These are phyloP conservation scores for Scedosporium minutisporum DNA, from an alignment of 2,329 filamentous ascomycete genomes.

Conservation along the genomic window DNA sequence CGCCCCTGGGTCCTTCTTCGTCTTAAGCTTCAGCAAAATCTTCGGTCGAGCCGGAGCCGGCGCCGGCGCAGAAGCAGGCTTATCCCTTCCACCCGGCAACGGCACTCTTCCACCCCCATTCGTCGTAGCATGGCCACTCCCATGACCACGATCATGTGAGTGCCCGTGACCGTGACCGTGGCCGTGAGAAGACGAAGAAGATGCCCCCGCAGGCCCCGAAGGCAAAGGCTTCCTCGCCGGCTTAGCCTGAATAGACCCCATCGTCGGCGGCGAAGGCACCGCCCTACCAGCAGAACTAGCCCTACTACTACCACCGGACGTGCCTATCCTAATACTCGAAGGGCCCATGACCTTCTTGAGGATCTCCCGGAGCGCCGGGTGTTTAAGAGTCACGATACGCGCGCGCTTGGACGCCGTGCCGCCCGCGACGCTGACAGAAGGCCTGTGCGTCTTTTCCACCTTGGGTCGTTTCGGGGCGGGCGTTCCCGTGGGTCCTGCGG, in stretches of 20 bases:
- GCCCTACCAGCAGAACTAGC: background rate
- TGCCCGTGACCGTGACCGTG: too few relatives aligned
- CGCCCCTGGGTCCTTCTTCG: too few relatives aligned
- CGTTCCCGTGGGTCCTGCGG: background rate
- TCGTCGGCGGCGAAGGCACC: background rate
- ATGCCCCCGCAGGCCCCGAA: background rate
- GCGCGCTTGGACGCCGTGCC: background rate
- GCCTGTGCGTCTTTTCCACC: background rate
- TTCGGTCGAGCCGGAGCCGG: background rate
- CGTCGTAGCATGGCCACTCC: background rate
- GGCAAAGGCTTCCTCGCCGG: conserved; percentile 26
- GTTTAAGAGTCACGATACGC: conserved; percentile 3
- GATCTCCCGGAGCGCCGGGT: conserved; percentile 5
- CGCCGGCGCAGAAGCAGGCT: background rate
- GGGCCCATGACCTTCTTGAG: conserved; percentile 2
- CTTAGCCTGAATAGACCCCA: conserved; percentile 16
- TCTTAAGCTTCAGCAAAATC: conserved; percentile 5
- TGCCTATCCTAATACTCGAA: background rate
- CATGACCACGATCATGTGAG: too few relatives aligned
- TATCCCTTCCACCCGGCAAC: background rate
- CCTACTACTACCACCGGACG: background rate
- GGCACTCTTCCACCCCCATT: background rate
- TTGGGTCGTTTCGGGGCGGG: conserved; percentile 2
- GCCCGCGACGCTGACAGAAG: background rate
- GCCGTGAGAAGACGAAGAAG: background rate